Percentiles rank a stretch among this genome's conserved stretches.
Evolutionary conservation across 2,329 filamentous ascomycete species (phyloP).

Genomic region (Verticillium alfalfae): DNA sequence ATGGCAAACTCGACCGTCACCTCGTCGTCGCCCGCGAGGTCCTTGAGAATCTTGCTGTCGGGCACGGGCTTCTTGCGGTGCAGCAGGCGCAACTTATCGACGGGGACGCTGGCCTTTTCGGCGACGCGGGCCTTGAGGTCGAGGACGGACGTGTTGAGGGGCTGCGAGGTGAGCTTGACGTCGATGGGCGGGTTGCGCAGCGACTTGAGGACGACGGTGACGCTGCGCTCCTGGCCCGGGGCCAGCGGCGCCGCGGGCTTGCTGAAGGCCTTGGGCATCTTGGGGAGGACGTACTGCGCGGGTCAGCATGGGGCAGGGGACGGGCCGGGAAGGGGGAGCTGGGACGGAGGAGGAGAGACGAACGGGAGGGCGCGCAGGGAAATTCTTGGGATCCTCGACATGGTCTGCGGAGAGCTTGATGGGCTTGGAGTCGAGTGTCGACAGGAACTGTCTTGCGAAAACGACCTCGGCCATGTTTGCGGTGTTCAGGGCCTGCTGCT

Average conservation of each 20-base stretch:
- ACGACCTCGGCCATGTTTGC: constrained; percentile 69
- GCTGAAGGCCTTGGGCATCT: constrained; percentile 54
- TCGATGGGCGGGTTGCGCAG: constrained; percentile 70
- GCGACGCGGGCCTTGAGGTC: constrained; percentile 71
- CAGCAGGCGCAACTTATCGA: constrained; percentile 81
- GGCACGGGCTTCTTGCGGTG: constrained; percentile 80
- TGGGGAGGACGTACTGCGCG: constrained; percentile 64
- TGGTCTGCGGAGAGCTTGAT: constrained; percentile 82
- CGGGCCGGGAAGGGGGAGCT: neutral
- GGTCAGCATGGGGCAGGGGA: neutral
- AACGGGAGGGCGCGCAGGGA: constrained; percentile 74
- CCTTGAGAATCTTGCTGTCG: constrained; percentile 72
- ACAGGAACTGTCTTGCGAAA: constrained; percentile 81
- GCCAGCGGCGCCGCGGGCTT: constrained; percentile 38
- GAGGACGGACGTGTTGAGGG: constrained; percentile 67
- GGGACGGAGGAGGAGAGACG: constrained; percentile 16
- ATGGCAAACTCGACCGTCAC: constrained; percentile 68
- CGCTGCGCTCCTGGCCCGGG: constrained; percentile 46
- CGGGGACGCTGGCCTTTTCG: constrained; percentile 53
- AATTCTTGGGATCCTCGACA: constrained; percentile 77
- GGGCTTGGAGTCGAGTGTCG: constrained; percentile 71
- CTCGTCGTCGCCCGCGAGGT: constrained; percentile 57
- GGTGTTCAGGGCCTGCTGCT: constrained; percentile 2
- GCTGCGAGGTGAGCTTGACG: constrained; percentile 57
- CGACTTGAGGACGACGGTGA: constrained; percentile 64